Conservation (phyloP, 345 rosid species). For the Hibiscus tridactylites region DNA sequence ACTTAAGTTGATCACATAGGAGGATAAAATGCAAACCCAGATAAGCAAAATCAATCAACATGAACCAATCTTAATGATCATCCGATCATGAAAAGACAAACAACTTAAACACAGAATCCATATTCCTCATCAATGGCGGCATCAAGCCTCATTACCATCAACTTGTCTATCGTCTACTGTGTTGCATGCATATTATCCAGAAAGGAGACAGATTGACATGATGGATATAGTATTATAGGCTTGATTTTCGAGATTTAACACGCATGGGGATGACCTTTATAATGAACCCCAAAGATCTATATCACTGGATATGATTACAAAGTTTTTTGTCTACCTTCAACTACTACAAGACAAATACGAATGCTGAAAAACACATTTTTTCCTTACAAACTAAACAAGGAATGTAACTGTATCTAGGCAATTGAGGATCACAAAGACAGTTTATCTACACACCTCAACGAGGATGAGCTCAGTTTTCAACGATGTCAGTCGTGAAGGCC, state of each 20-base stretch:
- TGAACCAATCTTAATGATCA: not conserved
- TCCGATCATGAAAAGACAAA: not conserved
- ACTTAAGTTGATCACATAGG: not conserved
- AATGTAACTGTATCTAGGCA: not conserved
- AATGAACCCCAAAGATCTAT: not conserved
- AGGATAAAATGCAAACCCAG: not conserved
- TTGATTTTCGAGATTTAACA: not conserved
- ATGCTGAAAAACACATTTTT: not conserved
- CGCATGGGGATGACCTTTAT: not conserved
- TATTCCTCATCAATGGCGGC: not conserved
- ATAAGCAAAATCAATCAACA: not conserved
- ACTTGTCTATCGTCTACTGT: not conserved
- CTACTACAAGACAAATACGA: not conserved
- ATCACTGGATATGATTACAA: not conserved
- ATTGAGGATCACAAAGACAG: not conserved
- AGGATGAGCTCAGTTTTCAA: constrained; percentile 11
- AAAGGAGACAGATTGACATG: not conserved
- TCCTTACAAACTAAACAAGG: not conserved
- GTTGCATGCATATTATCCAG: not conserved
- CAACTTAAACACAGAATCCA: not conserved
- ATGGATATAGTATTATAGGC: not conserved
- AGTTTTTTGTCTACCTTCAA: not conserved
- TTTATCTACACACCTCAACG: constrained; percentile 23
- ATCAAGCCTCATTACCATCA: not conserved
- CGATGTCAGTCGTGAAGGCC: constrained; percentile 67